Evolutionary conservation across 345 rosid species (phyloP).

Genomic region (Salix exigua): DNA sequence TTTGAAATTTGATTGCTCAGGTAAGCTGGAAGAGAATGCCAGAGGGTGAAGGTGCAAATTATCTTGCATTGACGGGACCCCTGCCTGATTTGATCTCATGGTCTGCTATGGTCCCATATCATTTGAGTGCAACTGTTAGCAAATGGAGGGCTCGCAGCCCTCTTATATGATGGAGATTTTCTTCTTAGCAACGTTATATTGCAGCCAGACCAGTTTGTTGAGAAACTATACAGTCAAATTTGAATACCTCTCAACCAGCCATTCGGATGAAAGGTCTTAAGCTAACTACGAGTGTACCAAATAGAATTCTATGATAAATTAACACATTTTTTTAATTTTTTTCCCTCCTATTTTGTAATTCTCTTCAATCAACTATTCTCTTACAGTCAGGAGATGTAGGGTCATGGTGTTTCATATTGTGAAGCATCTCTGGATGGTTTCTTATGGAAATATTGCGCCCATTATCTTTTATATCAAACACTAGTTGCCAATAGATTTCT

Average conservation of each 20-base stretch:
- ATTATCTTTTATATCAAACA: background rate
- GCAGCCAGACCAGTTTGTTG: background rate
- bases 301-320: background rate
- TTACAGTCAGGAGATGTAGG: no score
- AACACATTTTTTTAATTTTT: background rate
- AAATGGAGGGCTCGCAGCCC: slow-evolving; percentile 60
- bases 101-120: slow-evolving; percentile 53
- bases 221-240: background rate
- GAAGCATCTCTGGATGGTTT: background rate
- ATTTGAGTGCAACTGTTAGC: slow-evolving; percentile 47
- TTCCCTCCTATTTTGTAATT: background rate
- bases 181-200: background rate
- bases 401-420: background rate
- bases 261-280: no score
- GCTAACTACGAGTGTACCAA: no score
- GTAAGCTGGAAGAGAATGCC: slow-evolving; percentile 71
- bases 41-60: slow-evolving; percentile 48
- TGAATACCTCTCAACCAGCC: background rate
- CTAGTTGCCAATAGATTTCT: no score
- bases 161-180: slow-evolving; percentile 3
- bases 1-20: slow-evolving; percentile 24
- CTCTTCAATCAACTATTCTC: background rate
- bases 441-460: background rate
- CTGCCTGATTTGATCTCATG: slow-evolving; percentile 59
- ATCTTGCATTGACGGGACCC: slow-evolving; percentile 66